Conservation (phyloP, 768 basidiomycete species). For the Lactarius indigo region DNA sequence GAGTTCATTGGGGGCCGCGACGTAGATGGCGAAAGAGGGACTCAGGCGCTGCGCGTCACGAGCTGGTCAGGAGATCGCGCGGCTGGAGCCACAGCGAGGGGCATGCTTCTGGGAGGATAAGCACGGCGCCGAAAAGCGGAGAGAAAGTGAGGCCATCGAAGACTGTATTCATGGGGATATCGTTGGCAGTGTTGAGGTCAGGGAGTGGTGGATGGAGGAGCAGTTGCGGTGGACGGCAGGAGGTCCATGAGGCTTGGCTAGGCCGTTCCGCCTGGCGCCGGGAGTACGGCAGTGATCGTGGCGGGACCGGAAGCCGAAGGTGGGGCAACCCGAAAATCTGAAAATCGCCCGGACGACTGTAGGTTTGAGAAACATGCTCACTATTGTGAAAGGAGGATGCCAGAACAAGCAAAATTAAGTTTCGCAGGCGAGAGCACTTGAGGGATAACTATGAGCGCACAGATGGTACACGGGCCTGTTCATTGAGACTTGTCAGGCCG, state of each 20-base stretch:
- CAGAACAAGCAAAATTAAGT: too few relatives aligned
- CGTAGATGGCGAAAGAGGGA: constrained; percentile 46
- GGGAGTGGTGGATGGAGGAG: not conserved
- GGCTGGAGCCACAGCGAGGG: constrained; percentile 40
- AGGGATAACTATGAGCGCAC: too few relatives aligned
- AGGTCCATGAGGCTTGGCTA: constrained; percentile 18
- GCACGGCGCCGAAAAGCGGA: constrained; percentile 17
- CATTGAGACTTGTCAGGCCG: too few relatives aligned
- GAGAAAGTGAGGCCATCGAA: not conserved
- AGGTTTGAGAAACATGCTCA: too few relatives aligned
- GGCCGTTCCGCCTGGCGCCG: not conserved
- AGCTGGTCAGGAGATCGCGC: constrained; percentile 30
- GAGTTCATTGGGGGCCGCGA: constrained; percentile 43
- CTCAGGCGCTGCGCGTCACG: constrained; percentile 39
- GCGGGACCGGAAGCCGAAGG: constrained; percentile 49
- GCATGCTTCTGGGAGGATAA: constrained; percentile 26
- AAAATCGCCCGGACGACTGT: too few relatives aligned
- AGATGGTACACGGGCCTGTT: too few relatives aligned
- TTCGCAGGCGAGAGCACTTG: too few relatives aligned
- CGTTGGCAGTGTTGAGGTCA: not conserved
- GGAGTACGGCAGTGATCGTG: constrained; percentile 37
- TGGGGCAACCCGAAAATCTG: constrained; percentile 79
- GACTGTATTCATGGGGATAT: not conserved
- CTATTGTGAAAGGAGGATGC: too few relatives aligned
- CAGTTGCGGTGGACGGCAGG: not conserved